Conservation (phyloP, 768 basidiomycete genomes). For the Serendipita vermifera region DNA sequence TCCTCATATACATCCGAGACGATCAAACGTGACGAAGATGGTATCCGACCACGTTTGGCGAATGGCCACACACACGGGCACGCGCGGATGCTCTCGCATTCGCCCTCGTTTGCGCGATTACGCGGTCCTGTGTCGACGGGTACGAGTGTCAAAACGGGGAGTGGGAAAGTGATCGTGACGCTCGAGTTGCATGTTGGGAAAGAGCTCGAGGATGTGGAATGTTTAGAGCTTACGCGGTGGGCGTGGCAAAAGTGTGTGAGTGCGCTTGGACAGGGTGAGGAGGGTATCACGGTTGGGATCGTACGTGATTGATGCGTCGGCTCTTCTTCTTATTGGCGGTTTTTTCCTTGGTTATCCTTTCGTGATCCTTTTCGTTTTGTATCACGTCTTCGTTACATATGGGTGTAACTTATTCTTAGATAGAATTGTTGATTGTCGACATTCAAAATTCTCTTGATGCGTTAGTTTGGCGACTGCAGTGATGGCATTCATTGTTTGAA, state of each 20-base stretch:
- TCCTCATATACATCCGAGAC: slow-evolving; percentile 1
- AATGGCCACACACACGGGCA: neutral
- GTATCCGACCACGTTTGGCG: slow-evolving; percentile 9
- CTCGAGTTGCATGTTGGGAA: slow-evolving; percentile 62
- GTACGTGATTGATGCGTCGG: slow-evolving; percentile 11
- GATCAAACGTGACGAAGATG: slow-evolving; percentile 13
- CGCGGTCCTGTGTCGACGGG: too few relatives aligned
- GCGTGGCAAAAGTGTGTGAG: slow-evolving; percentile 40
- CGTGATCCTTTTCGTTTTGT: too few relatives aligned
- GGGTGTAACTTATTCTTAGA: too few relatives aligned
- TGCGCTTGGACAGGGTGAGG: slow-evolving; percentile 17
- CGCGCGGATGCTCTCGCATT: neutral
- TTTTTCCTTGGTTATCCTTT: too few relatives aligned
- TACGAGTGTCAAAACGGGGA: neutral
- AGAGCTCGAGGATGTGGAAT: slow-evolving; percentile 55
- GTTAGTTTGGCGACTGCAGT: too few relatives aligned
- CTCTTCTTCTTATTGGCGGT: neutral
- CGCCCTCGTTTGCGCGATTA: neutral
- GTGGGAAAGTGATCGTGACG: slow-evolving; percentile 46
- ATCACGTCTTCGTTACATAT: too few relatives aligned
- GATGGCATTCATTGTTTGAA: too few relatives aligned
- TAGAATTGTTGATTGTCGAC: too few relatives aligned
- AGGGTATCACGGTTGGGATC: slow-evolving; percentile 16
- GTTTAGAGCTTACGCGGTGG: slow-evolving; percentile 61
- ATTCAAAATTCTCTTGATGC: too few relatives aligned